Evolutionary conservation across 2,329 filamentous ascomycete species (phyloP).

Genomic region (Aspergillus sp.): DNA sequence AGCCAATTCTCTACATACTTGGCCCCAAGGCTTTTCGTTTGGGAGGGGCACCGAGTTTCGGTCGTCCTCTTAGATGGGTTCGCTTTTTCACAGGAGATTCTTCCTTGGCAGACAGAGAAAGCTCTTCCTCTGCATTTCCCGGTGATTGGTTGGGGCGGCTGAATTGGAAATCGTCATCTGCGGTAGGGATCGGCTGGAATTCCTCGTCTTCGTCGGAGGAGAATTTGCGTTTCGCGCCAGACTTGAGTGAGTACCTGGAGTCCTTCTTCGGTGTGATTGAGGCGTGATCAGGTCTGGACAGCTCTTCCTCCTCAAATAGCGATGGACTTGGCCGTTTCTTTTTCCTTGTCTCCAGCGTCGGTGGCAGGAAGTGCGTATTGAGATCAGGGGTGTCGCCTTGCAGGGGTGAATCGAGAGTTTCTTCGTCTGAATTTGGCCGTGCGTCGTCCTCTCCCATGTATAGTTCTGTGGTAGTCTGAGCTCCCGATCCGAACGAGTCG

Average conservation of each 20-base stretch:
- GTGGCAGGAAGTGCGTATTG: conserved; percentile 22
- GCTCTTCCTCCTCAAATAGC: neutral
- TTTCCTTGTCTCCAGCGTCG: conserved; percentile 32
- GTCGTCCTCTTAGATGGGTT: conserved; percentile 12
- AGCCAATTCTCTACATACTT: conserved; percentile 34
- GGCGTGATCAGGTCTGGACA: conserved; percentile 2
- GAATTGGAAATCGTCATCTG: conserved; percentile 36
- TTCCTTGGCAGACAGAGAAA: conserved; percentile 9
- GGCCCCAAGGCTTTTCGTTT: conserved; percentile 41
- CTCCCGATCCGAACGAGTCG: conserved; percentile 31
- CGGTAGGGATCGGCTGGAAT: conserved; percentile 13
- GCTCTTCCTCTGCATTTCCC: conserved; percentile 6
- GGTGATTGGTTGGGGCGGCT: conserved; percentile 25
- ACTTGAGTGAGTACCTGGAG: conserved; percentile 33
- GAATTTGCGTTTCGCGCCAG: conserved; percentile 59
- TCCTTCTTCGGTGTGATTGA: neutral
- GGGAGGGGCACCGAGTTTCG: conserved; percentile 13
- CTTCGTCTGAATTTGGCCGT: neutral
- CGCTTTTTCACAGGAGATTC: conserved; percentile 17
- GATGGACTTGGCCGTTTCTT: conserved; percentile 20
- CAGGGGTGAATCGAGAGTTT: neutral
- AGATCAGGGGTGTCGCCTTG: conserved; percentile 6
- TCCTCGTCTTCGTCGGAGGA: conserved; percentile 51
- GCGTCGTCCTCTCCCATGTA: neutral
- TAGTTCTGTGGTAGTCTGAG: no score